Base-by-base conservation (phyloP, 805 yeast species). In the Cyberlindnera xishuangbannaensis region DNA sequence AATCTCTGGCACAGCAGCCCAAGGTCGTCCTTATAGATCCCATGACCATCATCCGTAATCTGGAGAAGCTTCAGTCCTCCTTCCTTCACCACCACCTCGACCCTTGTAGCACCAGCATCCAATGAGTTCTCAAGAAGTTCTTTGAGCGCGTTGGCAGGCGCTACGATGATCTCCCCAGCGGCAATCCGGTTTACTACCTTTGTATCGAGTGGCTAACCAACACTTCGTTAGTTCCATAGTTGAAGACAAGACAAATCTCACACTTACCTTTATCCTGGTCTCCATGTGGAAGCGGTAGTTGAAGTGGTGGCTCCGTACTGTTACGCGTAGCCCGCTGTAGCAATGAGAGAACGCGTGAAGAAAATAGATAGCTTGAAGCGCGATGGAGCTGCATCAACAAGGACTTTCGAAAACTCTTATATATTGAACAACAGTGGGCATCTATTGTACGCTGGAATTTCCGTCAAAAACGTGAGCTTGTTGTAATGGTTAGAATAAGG, bases 91-190 rank as follows among this genome's bases (percentile, higher is more conserved):
- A 80, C 49, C 2, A 92, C 73, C 27, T 90, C 96, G 11, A 92
- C 73, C 30, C 69, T 55, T 1, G 88, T 68, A 10, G 95, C 64
- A 0, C 71, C 67, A 1, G 98, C 97, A 55, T 92, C 98, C 10
- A 92, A 76, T 6, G 95, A 73, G 63, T 92, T 92, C 60, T 92
- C 98, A 40, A 92, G 62, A 63, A 92, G 64, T 56, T 92, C 98
- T 53, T 92, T 92, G 26, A 92, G 62, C 0, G 98, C 98, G 55
- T 90, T 92, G 5, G 90, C 83, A 0, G 98, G 97, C 5, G 88
- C 90, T 18, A 88, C 72, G 37, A 92, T 84, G 59, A 92, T 85
- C 61, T 92, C 97, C 1, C 98, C 98, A 1, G 98, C 98, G 0
- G 98, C 98, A 18, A 92, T 92, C 41, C 80, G 73, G 55, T 87